Evolutionary conservation across 208 protist genomes (phyloP).

Genomic region (Wallacemonas sp.): DNA sequence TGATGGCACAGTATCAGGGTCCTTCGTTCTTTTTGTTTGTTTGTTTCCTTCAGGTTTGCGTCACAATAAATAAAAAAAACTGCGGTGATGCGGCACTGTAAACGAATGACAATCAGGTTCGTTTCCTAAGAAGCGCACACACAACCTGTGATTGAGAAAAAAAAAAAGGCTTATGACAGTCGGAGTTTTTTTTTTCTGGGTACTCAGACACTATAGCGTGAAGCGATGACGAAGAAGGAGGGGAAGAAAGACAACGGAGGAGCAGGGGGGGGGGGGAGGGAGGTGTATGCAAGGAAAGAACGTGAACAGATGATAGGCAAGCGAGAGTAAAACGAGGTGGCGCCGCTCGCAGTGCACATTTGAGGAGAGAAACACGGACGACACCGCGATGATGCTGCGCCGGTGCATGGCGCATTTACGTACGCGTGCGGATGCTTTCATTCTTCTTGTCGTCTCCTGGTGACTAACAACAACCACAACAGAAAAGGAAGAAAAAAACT

Average conservation of each 20-base stretch:
- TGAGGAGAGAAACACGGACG: too few species aligned
- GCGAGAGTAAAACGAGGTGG: too few species aligned
- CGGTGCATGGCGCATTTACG: too few species aligned
- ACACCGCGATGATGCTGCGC: too few species aligned
- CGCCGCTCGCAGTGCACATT: too few species aligned
- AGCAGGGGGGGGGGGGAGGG: not conserved
- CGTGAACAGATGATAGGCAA: too few species aligned
- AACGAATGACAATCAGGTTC: not conserved
- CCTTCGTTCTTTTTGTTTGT: not conserved
- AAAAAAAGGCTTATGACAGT: slow-evolving; percentile 7
- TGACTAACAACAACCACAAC: too few species aligned
- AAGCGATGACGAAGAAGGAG: not conserved
- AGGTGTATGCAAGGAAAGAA: not conserved
- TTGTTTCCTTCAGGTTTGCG: not conserved
- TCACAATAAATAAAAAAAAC: slow-evolving; percentile 1
- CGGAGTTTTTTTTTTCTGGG: slow-evolving; percentile 6
- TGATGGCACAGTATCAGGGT: not conserved
- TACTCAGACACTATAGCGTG: not conserved
- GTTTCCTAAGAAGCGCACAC: too few species aligned
- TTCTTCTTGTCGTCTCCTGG: too few species aligned
- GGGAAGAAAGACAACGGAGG: not conserved
- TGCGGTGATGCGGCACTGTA: not conserved
- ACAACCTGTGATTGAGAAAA: slow-evolving; percentile 3
- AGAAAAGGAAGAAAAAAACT: too few species aligned
- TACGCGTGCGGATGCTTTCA: too few species aligned